phyloP scores from a whole-genome alignment of 306 rosid genomes.

The Prunus davidiana region DNA sequence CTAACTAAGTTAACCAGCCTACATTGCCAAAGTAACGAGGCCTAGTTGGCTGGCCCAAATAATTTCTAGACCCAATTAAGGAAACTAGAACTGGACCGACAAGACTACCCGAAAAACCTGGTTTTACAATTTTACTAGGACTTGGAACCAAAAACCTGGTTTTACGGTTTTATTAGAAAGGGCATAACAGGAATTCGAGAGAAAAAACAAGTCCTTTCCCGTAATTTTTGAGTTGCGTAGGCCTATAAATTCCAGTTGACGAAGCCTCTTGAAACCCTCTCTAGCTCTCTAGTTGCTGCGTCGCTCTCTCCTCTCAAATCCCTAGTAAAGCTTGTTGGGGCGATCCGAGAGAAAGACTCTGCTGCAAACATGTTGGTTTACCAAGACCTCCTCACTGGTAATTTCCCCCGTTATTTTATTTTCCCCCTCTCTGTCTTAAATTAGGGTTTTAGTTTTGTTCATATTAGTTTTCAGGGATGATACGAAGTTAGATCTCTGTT shows the following conservation, averaged over 20 bases:
- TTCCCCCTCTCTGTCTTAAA: not conserved
- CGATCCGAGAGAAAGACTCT: conserved; percentile 29
- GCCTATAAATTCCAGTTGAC: conserved; percentile 32
- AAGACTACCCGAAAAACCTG: not conserved
- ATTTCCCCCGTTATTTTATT: not conserved
- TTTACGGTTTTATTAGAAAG: not conserved
- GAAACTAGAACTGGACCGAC: not conserved
- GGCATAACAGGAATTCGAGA: conserved; percentile 2
- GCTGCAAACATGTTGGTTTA: conserved; percentile 61
- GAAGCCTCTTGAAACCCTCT: conserved; percentile 1
- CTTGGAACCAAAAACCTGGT: not conserved
- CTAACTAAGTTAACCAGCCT: too few species aligned
- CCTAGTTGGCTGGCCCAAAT: not conserved
- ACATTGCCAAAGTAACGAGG: not conserved
- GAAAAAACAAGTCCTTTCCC: not conserved
- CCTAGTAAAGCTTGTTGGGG: not conserved
- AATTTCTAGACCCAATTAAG: not conserved
- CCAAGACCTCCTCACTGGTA: conserved; percentile 63
- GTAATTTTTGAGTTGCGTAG: conserved; percentile 3
- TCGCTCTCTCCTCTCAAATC: not conserved
- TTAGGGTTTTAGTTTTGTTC: not conserved
- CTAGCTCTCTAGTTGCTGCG: conserved; percentile 9
- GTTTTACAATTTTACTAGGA: not conserved
- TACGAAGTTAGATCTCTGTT: not conserved
- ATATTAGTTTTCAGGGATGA: not conserved